Conservation (phyloP, 2,329 filamentous ascomycete species). For the Cladosporium sp. region DNA sequence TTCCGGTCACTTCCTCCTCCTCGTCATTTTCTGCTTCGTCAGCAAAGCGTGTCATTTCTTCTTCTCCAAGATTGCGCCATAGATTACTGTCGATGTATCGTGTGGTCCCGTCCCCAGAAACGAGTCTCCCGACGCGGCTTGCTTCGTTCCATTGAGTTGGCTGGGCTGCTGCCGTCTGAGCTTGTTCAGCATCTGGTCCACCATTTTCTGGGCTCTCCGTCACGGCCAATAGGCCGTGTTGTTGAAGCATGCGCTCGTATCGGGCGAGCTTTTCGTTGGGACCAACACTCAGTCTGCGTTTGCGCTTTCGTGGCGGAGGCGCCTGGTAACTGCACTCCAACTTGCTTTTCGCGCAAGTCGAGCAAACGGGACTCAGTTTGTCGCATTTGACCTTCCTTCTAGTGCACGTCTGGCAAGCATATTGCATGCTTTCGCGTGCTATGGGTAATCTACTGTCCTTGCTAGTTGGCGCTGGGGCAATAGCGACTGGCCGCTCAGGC, state of each 20-base stretch:
- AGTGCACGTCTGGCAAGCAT: constrained; percentile 28
- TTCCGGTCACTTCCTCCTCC: constrained; percentile 17
- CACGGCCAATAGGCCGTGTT: constrained; percentile 29
- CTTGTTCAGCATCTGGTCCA: not conserved
- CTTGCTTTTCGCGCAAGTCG: constrained; percentile 30
- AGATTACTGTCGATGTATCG: constrained; percentile 37
- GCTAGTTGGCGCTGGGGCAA: not conserved
- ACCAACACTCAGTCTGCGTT: constrained; percentile 31
- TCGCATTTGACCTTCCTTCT: constrained; percentile 39
- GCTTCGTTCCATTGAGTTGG: not conserved
- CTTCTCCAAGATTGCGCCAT: constrained; percentile 24
- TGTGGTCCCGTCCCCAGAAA: constrained; percentile 31
- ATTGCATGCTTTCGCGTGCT: constrained; percentile 19
- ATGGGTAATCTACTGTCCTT: not conserved
- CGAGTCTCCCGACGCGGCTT: constrained; percentile 19
- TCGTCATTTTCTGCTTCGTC: constrained; percentile 21
- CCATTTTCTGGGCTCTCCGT: not conserved
- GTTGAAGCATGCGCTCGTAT: constrained; percentile 36
- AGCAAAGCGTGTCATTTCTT: constrained; percentile 16
- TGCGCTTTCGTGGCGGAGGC: constrained; percentile 35
- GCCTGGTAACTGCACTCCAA: constrained; percentile 37
- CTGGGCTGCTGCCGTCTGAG: not conserved
- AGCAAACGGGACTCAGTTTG: constrained; percentile 29
- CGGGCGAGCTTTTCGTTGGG: constrained; percentile 32
- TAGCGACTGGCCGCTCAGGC: not conserved